phyloP scores from a whole-genome alignment of 2,329 filamentous ascomycete species.

The Apiospora pterosperma region DNA sequence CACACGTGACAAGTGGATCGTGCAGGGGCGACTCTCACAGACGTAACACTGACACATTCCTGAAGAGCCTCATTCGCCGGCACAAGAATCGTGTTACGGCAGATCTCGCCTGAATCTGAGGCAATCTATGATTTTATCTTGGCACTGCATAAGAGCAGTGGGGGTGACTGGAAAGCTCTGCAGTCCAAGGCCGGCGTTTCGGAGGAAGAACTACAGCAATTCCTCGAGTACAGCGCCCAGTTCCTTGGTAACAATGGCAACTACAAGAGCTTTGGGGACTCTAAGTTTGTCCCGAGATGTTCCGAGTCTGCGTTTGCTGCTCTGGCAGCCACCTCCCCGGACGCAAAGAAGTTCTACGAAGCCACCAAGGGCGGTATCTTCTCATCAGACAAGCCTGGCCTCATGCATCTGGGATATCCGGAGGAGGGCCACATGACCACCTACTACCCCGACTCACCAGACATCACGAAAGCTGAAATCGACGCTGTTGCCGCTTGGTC shows the following conservation, averaged over 20 bases:
- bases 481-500: constrained; percentile 68
- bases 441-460: constrained; percentile 75
- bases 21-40: not conserved
- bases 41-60: not conserved
- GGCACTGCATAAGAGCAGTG: constrained; percentile 61
- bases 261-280: constrained; percentile 84
- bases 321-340: constrained; percentile 57
- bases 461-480: constrained; percentile 74
- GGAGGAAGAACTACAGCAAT: constrained; percentile 60
- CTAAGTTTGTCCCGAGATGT: constrained; percentile 77
- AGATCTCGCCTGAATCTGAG: constrained; percentile 79
- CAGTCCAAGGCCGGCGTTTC: constrained; percentile 62
- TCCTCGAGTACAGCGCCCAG: constrained; percentile 74
- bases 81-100: constrained; percentile 63
- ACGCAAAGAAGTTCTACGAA: constrained; percentile 62
- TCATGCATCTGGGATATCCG: constrained; percentile 74
- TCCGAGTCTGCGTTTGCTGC: constrained; percentile 60
- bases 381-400: constrained; percentile 56
- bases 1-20: not conserved
- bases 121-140: constrained; percentile 79
- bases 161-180: constrained; percentile 69
- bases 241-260: constrained; percentile 81
- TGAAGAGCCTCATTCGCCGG: not conserved
- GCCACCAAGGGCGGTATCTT: constrained; percentile 71
- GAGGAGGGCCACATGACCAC: constrained; percentile 75